phyloP scores from a whole-genome alignment of 345 rosid species.

The Eucalyptus regnans region DNA sequence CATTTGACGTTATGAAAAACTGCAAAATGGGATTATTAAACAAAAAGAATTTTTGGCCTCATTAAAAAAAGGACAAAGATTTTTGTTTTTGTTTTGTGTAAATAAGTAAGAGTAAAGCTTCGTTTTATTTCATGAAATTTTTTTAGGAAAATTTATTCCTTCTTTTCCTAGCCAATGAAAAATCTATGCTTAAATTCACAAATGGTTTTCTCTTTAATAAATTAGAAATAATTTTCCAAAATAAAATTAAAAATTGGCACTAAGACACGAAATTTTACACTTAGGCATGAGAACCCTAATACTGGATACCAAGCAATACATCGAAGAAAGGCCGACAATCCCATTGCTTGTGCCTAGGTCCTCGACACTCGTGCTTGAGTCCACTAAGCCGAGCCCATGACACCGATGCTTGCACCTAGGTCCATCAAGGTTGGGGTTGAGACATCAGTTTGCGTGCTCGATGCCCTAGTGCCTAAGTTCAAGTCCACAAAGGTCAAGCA shows the following conservation, averaged over 20 bases:
- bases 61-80: too few species aligned
- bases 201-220: too few species aligned
- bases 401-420: rapidly evolving
- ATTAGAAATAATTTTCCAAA: too few species aligned
- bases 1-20: background rate
- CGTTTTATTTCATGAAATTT: background rate
- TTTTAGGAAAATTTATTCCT: too few species aligned
- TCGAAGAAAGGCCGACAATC: rapidly evolving
- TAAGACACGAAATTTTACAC: background rate
- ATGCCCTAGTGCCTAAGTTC: too few species aligned
- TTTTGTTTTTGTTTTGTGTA: rapidly evolving
- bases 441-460: rapidly evolving
- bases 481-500: too few species aligned
- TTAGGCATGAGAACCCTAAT: background rate
- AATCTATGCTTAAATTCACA: background rate
- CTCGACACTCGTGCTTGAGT: rapidly evolving
- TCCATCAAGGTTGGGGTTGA: too few species aligned
- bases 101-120: background rate
- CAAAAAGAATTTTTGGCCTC: background rate
- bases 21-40: background rate
- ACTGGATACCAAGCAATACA: too few species aligned
- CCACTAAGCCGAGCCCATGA: too few species aligned
- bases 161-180: background rate
- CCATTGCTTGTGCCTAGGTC: background rate
- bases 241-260: too few species aligned